Percentiles rank a stretch among this genome's conserved stretches.
Conservation (phyloP, 768 basidiomycete genomes). For the Rhizopogon sp. region DNA sequence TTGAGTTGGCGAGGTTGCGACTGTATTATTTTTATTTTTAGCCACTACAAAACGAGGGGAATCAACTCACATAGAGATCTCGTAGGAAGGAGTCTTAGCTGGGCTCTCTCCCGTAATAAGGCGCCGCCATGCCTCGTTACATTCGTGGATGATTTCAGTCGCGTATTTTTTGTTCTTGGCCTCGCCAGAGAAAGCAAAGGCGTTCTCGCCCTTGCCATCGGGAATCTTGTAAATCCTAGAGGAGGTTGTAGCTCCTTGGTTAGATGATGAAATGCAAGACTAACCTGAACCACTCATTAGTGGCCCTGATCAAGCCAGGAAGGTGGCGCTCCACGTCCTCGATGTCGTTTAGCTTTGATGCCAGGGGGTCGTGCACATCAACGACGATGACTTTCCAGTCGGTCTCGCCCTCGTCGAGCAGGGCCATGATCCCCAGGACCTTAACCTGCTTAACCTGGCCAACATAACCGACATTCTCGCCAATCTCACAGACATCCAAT, state of each 20-base stretch:
- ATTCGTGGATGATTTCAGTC: conserved; percentile 97
- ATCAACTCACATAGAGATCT: conserved; percentile 78
- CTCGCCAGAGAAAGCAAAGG: conserved; percentile 98
- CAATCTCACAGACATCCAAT: conserved; percentile 99
- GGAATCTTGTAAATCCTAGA: conserved; percentile 92
- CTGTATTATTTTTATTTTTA: conserved; percentile 34
- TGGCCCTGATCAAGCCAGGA: conserved; percentile 93
- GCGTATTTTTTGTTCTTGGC: conserved; percentile 99
- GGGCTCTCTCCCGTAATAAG: conserved; percentile 77
- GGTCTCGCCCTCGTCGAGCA: conserved; percentile 98
- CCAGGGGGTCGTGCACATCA: conserved; percentile 92
- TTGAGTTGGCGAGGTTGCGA: conserved; percentile 71
- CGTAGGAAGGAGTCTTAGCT: conserved; percentile 66
- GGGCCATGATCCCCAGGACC: conserved; percentile 99
- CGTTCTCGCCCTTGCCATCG: conserved; percentile 95
- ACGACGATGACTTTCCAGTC: conserved; percentile 99
- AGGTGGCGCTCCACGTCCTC: conserved; percentile 99
- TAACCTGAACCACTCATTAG: conserved; percentile 98
- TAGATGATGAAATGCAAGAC: conserved; percentile 7
- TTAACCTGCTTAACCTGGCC: conserved; percentile 99
- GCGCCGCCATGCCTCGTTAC: conserved; percentile 97
- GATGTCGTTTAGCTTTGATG: conserved; percentile 94
- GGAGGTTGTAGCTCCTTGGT: background rate
- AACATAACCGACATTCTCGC: conserved; percentile 94
- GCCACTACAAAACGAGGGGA: background rate